A percentile compares a stretch with the other conserved stretches of the same genome.
Evolutionary conservation across 2,329 filamentous ascomycete species (phyloP).

Genomic region (Colletotrichum sp.): DNA sequence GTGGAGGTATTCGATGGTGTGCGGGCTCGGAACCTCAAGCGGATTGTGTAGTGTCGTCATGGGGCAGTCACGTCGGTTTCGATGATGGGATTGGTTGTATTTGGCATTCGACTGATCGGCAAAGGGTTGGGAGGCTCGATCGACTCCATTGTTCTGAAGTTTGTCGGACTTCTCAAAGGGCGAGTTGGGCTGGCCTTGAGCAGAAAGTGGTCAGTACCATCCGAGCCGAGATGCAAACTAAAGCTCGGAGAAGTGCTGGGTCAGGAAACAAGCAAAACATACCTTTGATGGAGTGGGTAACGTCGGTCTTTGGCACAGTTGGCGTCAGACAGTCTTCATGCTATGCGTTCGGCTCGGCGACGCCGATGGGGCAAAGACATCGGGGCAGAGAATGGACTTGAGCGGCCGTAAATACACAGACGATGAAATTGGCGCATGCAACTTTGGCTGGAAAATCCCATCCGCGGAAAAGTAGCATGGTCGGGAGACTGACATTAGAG

Average conservation of each 20-base stretch:
- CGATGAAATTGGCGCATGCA: neutral
- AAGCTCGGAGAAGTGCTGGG: neutral
- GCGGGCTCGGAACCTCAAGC: neutral
- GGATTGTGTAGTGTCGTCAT: neutral
- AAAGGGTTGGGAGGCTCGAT: neutral
- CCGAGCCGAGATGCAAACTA: neutral
- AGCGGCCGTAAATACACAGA: neutral
- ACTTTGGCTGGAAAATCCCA: neutral
- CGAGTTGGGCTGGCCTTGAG: neutral
- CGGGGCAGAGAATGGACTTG: neutral
- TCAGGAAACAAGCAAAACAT: neutral
- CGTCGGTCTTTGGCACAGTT: neutral
- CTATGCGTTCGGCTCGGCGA: neutral
- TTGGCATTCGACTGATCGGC: neutral
- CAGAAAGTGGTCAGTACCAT: neutral
- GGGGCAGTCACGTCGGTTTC: neutral
- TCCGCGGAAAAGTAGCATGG: neutral
- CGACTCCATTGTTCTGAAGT: neutral
- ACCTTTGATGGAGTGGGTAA: neutral
- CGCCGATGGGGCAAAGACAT: neutral
- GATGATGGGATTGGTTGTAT: neutral
- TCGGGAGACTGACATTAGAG: neutral
- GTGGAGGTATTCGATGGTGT: neutral
- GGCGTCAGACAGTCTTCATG: neutral
- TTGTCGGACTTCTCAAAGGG: neutral